Base-by-base conservation (phyloP, 352 stramenopile species). In the Phytophthora pinifolia region DNA sequence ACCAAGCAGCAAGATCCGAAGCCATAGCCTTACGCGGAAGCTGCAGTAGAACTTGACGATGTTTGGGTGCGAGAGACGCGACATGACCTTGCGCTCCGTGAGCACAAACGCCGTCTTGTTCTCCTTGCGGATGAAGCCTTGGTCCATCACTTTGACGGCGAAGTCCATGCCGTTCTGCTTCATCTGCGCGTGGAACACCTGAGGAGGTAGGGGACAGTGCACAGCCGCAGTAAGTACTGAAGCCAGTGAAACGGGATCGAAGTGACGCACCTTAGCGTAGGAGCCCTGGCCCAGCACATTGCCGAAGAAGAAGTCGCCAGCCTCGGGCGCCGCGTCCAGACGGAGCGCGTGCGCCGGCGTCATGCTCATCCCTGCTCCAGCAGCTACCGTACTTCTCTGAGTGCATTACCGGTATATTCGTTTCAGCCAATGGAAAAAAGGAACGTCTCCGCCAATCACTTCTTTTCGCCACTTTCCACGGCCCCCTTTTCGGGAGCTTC, bases 131-230 rank as follows among this genome's bases (percentile, higher is more conserved):
- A 97, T 95, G 55, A 92, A 93, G 51, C 64, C 70, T 66, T 97
- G 87, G 57, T 97, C 87, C 87, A 97, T 97, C 45, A 97, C 87
- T 57, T 97, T 97, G 42, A 97, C 73, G 2, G 88, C 88, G 32
- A 96, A 89, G 54, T 97, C 83, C 59, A 81, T 62, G 42, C 64
- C 69, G 47, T 68, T 88, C 38, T 81, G 82, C 67, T 97, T 97
- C 48, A 88, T 67, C 32, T 86, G 79, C 42, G 86, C 86, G 74
- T 96, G 86, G 44, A 94, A 93, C 9, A 94, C 85, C 85, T 95
- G 47, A 30, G 30, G 12, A 25, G 42, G 30, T 17, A 49, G 15
- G 15, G 3, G 3, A 27, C 20, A 25, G 20, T 25, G 20, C 25
- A 36, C 18, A 15, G 39, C 30, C 1, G 1, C 15, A 62, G 39